Evolutionary conservation across 257 asterid genomes (phyloP).

Genomic region (Ocimum tenuiflorum): DNA sequence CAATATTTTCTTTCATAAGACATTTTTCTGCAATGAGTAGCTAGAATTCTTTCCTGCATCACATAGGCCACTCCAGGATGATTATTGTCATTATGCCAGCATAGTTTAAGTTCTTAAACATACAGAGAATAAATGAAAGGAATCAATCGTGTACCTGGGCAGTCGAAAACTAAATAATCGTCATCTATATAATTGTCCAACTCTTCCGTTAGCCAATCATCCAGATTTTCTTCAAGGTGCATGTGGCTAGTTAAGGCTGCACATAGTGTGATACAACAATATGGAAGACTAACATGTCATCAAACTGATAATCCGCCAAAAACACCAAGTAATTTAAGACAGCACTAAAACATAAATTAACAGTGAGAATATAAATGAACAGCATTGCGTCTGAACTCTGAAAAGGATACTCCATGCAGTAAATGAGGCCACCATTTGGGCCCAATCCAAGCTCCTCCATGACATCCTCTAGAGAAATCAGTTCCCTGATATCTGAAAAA

Average conservation of each 20-base stretch:
- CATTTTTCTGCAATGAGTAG: not conserved
- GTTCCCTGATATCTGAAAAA: slow-evolving; percentile 76
- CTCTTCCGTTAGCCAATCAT: slow-evolving; percentile 89
- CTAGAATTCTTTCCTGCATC: not conserved
- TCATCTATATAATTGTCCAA: slow-evolving; percentile 85
- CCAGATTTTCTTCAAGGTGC: slow-evolving; percentile 93
- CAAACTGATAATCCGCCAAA: slow-evolving; percentile 1
- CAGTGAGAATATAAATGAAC: not conserved
- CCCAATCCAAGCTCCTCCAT: slow-evolving; percentile 94
- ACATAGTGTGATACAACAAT: slow-evolving; percentile 12
- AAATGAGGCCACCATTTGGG: slow-evolving; percentile 92
- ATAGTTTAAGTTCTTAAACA: not conserved
- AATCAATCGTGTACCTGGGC: slow-evolving; percentile 58
- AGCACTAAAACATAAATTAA: not conserved
- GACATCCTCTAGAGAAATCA: slow-evolving; percentile 79
- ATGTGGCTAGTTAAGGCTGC: slow-evolving; percentile 53
- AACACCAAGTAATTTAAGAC: not conserved
- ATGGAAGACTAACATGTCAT: slow-evolving; percentile 2
- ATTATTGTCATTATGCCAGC: not conserved
- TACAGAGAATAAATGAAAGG: not conserved
- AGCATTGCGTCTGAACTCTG: not conserved
- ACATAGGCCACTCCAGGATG: slow-evolving; percentile 1
- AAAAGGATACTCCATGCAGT: slow-evolving; percentile 99
- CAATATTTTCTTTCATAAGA: no score
- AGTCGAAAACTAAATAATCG: slow-evolving; percentile 88